phyloP scores from a whole-genome alignment of 352 stramenopile species.

The Globisporangium viniferum region DNA sequence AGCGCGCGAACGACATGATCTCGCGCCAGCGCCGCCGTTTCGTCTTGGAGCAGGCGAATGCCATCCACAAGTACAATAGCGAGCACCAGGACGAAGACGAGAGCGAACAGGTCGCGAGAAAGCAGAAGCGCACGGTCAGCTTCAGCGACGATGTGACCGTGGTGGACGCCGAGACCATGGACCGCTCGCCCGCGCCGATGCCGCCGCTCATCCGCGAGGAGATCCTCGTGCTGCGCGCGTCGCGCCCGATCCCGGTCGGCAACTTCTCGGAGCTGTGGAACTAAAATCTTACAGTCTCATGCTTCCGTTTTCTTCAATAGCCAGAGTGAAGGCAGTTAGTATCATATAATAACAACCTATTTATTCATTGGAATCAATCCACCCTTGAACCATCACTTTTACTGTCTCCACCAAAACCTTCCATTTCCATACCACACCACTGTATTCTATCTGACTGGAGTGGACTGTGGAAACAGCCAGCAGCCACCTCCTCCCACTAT shows the following conservation, averaged over 20 bases:
- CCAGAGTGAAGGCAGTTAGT: slow-evolving; percentile 1
- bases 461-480: not conserved
- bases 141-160: slow-evolving; percentile 61
- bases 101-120: not conserved
- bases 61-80: slow-evolving; percentile 25
- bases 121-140: slow-evolving; percentile 34
- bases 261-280: slow-evolving; percentile 86
- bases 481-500: not conserved
- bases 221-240: slow-evolving; percentile 73
- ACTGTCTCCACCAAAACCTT: not conserved
- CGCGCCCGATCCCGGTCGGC: slow-evolving; percentile 58
- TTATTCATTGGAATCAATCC: slow-evolving; percentile 12
- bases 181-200: slow-evolving; percentile 58
- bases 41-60: slow-evolving; percentile 62
- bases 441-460: not conserved
- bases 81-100: slow-evolving; percentile 11
- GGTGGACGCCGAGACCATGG: slow-evolving; percentile 36
- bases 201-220: slow-evolving; percentile 71
- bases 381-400: not conserved
- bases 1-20: slow-evolving; percentile 78
- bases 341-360: slow-evolving; percentile 10
- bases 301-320: not conserved
- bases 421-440: not conserved
- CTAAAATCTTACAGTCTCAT: slow-evolving; percentile 15
- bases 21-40: slow-evolving; percentile 58